Evolutionary conservation across 2,329 filamentous ascomycete species (phyloP), one percentile per base, ranked within the genome.

Genomic region (Coniochaeta hoffmannii): DNA sequence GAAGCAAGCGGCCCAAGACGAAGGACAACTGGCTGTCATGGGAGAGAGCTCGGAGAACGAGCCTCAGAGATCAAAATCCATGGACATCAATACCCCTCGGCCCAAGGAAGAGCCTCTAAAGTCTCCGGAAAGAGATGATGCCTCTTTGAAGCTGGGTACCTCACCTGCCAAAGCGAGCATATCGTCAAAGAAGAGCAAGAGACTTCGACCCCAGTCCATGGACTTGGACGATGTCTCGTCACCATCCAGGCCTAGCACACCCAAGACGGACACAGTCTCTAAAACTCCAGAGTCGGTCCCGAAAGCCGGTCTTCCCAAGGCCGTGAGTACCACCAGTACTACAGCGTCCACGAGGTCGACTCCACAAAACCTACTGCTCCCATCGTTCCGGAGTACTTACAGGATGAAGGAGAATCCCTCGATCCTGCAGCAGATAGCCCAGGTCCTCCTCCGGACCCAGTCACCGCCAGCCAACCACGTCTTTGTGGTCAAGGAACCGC

Each of bases 371-470:
- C 69, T 90, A 1, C 69, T 92, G 1, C 73, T 91, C 0, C 89
- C 89, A 0, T 83, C 83, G 0, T 90, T 93, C 62, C 73, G 71
- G 9, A 82, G 77, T 61, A 90, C 87, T 0, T 93, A 90, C 61
- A 78, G 70, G 31, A 75, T 84, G 71, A 83, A 84, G 60, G 79
- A 85, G 30, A 85, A 82, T 56, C 85, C 87, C 1, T 88, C 87
- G 5, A 81, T 91, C 15, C 66, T 90, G n/a, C 82, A 86, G 60
- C 77, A 90, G 71, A 76, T 88, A 62, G 67, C 80, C 53, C 72
- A 81, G 68, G 66, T 88, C 54, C 68, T 87, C 3, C 71, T 85
- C 11, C 74, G 79, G 30, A 76, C 78, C 1, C 76, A 78, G 41
- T 80, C 85, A 52, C 69, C 78, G 8, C 76, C 82, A 3, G 78